These are phyloP conservation scores for Taphrina wiesneri DNA, from an alignment of 1,139 yeast species.

Conservation along the genomic window DNA sequence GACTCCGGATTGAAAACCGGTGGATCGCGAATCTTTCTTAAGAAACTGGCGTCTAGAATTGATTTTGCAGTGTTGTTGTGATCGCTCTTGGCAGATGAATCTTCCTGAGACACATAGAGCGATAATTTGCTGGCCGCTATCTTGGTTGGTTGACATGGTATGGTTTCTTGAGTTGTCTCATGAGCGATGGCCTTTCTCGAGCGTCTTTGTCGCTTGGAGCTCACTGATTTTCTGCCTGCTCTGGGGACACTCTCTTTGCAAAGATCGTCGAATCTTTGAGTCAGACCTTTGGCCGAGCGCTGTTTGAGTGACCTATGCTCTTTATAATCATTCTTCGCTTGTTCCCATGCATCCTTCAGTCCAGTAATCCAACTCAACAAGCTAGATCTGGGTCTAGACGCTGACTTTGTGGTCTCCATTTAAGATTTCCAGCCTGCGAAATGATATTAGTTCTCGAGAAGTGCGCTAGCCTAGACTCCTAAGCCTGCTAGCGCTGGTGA, in stretches of 20 bases:
- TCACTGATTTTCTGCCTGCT: background rate
- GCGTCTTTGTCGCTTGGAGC: background rate
- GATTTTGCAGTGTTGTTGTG: background rate
- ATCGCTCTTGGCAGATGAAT: background rate
- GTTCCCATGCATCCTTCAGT: slow-evolving; percentile 13
- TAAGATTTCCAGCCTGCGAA: background rate
- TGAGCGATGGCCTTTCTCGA: background rate
- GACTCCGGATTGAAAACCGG: background rate
- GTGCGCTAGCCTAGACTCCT: background rate
- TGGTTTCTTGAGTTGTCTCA: background rate
- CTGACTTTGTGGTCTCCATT: background rate
- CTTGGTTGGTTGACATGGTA: background rate
- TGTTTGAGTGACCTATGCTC: background rate
- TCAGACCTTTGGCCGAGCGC: background rate
- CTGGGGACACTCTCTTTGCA: background rate
- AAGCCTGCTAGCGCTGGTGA: background rate
- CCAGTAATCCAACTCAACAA: slow-evolving; percentile 8
- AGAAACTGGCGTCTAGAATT: slow-evolving; percentile 3
- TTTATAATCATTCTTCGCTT: slow-evolving; percentile 1
- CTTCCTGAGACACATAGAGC: background rate
- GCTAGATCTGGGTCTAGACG: background rate
- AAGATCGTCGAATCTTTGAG: background rate
- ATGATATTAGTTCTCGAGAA: too few relatives aligned
- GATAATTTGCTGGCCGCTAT: background rate
- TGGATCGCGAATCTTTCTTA: background rate